Conservation (phyloP, 129 eudicot species). For the Flaveria sonorensis region DNA sequence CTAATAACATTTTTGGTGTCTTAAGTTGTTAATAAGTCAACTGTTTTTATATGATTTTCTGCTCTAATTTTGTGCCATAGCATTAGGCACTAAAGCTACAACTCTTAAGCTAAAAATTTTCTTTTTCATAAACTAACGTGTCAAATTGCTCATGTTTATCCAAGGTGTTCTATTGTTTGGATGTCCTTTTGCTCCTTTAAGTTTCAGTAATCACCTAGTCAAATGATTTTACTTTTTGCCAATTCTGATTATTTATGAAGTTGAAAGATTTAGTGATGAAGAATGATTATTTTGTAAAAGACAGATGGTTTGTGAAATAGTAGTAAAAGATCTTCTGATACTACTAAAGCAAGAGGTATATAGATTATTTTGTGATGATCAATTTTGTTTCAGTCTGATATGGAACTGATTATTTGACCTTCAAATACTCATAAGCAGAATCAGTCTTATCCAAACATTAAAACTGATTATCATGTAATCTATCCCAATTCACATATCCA, state of each 20-base stretch:
- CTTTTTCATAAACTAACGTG: neutral
- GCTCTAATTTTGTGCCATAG: constrained; percentile 13
- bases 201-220: neutral
- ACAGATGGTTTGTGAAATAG: neutral
- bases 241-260: neutral
- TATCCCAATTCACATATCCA: neutral
- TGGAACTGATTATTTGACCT: neutral
- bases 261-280: neutral
- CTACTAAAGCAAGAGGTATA: neutral
- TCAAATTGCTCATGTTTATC: neutral
- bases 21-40: constrained; percentile 12
- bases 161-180: neutral
- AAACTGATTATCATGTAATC: neutral
- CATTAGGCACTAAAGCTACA: neutral
- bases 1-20: neutral
- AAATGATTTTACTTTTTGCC: neutral
- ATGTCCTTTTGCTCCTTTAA: neutral
- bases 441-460: neutral
- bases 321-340: neutral
- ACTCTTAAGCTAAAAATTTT: constrained; percentile 6
- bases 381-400: neutral
- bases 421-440: neutral
- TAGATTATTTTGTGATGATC: neutral
- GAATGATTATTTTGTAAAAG: neutral
- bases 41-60: neutral